Percentiles rank a stretch among this genome's conserved stretches.
Conservation (phyloP, 23 red algal species). For the Gracilaria gracilis region DNA sequence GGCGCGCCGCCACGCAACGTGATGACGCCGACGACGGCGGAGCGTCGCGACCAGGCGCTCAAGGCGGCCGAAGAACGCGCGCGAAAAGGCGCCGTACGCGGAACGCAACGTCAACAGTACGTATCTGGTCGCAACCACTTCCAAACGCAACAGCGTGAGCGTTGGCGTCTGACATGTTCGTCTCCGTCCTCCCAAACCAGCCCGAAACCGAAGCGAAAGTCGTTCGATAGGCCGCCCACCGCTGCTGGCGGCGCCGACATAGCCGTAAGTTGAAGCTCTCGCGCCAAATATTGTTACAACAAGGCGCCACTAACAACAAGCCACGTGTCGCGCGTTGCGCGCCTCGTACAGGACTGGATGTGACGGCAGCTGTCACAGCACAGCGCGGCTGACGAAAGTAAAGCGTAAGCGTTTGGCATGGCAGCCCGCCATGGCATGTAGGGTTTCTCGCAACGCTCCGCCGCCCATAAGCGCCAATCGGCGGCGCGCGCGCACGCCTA, state of each 20-base stretch:
- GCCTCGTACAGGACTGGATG: constrained; percentile 16
- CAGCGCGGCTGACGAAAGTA: not conserved
- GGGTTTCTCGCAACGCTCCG: not conserved
- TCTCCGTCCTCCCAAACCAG: not conserved
- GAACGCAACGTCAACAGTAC: constrained; percentile 57
- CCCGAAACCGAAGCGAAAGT: not conserved
- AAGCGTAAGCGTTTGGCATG: not conserved
- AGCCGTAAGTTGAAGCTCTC: not conserved
- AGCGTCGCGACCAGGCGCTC: constrained; percentile 52
- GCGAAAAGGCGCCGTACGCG: constrained; percentile 46
- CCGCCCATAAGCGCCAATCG: not conserved
- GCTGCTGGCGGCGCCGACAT: not conserved
- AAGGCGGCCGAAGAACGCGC: constrained; percentile 63
- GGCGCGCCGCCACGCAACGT: constrained; percentile 39
- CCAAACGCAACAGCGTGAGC: no score
- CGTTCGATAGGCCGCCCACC: not conserved
- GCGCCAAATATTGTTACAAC: no score
- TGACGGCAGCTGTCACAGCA: no score
- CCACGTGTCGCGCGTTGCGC: no score
- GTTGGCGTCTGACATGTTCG: not conserved
- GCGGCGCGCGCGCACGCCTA: no score
- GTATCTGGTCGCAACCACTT: no score
- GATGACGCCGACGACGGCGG: constrained; percentile 50
- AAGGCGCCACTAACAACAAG: not conserved
- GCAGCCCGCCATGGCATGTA: not conserved